Evolutionary conservation across 2,329 filamentous ascomycete species (phyloP).

Genomic region (Incumbomyces delicatus): DNA sequence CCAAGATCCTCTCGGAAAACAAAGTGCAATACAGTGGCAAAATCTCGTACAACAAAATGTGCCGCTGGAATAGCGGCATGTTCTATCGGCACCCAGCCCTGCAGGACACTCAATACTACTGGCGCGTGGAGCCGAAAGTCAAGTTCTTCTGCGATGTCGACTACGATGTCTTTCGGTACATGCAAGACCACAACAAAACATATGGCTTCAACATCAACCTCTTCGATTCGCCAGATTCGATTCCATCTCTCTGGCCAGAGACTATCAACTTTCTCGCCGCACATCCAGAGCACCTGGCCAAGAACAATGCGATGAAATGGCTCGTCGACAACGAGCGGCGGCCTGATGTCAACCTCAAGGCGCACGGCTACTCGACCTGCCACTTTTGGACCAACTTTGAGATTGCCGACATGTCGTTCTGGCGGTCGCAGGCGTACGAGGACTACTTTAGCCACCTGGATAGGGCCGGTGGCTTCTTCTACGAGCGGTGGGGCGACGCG

Average conservation of each 20-base stretch:
- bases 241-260: conserved; percentile 89
- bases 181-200: conserved; percentile 97
- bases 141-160: conserved; percentile 99
- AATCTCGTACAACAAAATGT: conserved; percentile 97
- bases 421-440: conserved; percentile 79
- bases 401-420: conserved; percentile 87
- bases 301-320: conserved; percentile 82
- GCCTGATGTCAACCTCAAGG: conserved; percentile 68
- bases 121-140: conserved; percentile 96
- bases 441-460: conserved; percentile 96
- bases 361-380: conserved; percentile 92
- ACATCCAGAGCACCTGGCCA: conserved; percentile 68
- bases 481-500: conserved; percentile 96
- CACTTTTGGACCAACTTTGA: conserved; percentile 99
- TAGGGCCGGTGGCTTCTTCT: conserved; percentile 91
- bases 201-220: conserved; percentile 98
- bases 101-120: conserved; percentile 77
- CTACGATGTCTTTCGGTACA: conserved; percentile 96
- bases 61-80: conserved; percentile 94
- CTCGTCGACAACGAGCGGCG: conserved; percentile 66
- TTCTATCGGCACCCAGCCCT: conserved; percentile 96
- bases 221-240: conserved; percentile 80
- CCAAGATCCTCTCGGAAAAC: conserved; percentile 70
- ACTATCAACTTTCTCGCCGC: conserved; percentile 81
- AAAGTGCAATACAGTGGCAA: conserved; percentile 83